Base-by-base conservation (phyloP, 73 alveolate genomes). In the Paraurostyla sp. region DNA sequence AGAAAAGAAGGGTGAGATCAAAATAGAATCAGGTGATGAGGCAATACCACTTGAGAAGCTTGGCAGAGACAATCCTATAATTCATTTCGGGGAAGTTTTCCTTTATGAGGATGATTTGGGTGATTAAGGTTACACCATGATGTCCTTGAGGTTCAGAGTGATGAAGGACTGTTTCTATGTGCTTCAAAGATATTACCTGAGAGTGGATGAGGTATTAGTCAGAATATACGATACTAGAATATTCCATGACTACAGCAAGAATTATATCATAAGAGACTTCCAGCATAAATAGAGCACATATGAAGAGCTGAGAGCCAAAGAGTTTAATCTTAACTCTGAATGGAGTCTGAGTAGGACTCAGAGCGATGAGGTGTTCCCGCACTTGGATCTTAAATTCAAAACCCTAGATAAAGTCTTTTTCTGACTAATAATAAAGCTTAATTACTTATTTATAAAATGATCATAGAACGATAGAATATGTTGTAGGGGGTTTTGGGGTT, bases 91-190 rank as follows among this genome's bases (percentile, higher is more conserved):
- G 46, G 97, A 96, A 78, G 92, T 96, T 25, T 94, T 89, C 23
- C 89, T 98, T 29, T 98, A 73, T 76, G 99, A 97, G 81, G 99
- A 97, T 87, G 99, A 98, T 85, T 93, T 98, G 42, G 99, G 97
- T 22, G 99, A 98, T 90, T 88, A 92, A 59, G 99, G 99, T 25
- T 83, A 87, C 51, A 76, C 97, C 35, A 95, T 91, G 63, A 83
- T 95, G 56, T 92, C 85, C 88, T 91, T 97, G 60, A 96, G 99
- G 88, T 97, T 96, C 91, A 96, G 99, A 93, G 93, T 96, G 13
- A 98, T 98, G 99, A 92, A 90, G 63, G 99, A 98, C 63, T 98
- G 99, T 73, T 98, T 95, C 93, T 98, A 94, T 92, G 98, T 97
- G 23, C 91, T 98, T 41, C 88, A 96, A 71, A 89, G 99, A 83